Percentiles rank a stretch among this genome's conserved stretches.
phyloP scores from a whole-genome alignment of 805 yeast species.

The Sungouiozyma intestinalis region DNA sequence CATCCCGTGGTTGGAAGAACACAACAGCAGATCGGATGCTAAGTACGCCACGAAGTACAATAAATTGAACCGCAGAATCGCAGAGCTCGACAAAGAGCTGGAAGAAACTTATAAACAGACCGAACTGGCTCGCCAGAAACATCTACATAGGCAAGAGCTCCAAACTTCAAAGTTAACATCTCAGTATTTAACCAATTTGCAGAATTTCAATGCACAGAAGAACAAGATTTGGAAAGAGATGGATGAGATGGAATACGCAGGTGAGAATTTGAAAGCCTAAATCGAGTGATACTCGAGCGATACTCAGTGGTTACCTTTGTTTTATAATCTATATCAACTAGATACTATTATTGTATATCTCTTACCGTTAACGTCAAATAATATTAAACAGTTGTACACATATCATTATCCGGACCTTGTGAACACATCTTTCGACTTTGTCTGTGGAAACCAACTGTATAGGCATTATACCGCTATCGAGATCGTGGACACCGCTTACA shows the following conservation, averaged over 20 bases:
- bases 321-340: too few species aligned
- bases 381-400: too few species aligned
- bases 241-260: background rate
- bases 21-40: conserved; percentile 6
- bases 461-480: too few species aligned
- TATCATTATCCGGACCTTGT: too few species aligned
- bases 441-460: too few species aligned
- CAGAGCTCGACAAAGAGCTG: conserved; percentile 12
- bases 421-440: too few species aligned
- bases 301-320: too few species aligned
- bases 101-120: conserved; percentile 3
- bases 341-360: too few species aligned
- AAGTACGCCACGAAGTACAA: conserved; percentile 10
- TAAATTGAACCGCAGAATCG: conserved; percentile 12
- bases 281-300: background rate
- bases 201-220: background rate
- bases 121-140: background rate
- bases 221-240: background rate
- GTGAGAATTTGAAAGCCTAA: background rate
- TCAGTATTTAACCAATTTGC: conserved; percentile 1
- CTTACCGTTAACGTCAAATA: too few species aligned
- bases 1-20: conserved; percentile 9
- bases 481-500: too few species aligned
- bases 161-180: conserved; percentile 1
- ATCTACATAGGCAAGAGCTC: background rate